These are phyloP conservation scores for Rhododendron williamsianum DNA, from an alignment of 148 eudicot genomes.

Conservation along the genomic window DNA sequence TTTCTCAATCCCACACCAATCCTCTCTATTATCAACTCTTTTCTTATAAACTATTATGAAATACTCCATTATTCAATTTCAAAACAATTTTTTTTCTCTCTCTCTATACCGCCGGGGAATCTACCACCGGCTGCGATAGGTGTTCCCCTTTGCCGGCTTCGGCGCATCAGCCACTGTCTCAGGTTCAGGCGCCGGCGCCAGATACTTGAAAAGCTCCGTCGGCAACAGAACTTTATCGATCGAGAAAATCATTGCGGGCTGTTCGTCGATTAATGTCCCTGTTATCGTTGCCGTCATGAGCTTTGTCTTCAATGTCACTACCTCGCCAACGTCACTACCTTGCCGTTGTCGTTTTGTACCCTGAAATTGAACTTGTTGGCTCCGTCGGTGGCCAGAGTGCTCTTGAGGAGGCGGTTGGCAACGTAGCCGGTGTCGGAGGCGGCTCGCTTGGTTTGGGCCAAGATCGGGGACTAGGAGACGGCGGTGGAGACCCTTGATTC, in stretches of 20 bases:
- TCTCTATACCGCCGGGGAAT: no score
- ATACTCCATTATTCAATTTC: no score
- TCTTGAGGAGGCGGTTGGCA: no score
- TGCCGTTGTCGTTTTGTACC: constrained; percentile 51
- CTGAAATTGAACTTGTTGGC: constrained; percentile 52
- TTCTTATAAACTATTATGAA: no score
- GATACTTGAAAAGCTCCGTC: constrained; percentile 54
- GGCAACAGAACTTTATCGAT: constrained; percentile 69
- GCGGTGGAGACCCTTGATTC: no score
- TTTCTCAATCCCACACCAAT: no score
- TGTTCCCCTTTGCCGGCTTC: constrained; percentile 4
- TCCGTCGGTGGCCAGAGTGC: constrained; percentile 66
- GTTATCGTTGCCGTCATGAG: constrained; percentile 52
- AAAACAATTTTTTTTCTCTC: no score
- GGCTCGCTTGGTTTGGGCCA: no score
- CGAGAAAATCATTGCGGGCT: constrained; percentile 57
- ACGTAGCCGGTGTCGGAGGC: no score
- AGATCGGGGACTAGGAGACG: no score
- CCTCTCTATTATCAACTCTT: no score
- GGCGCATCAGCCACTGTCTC: constrained; percentile 39
- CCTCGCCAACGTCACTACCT: constrained; percentile 23
- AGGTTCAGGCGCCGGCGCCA: constrained; percentile 35
- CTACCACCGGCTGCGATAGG: constrained; percentile 34
- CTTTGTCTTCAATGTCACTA: constrained; percentile 58
- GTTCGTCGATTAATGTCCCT: constrained; percentile 51